Conservation (phyloP, 2,329 filamentous ascomycete genomes). For the Didymella pomorum region DNA sequence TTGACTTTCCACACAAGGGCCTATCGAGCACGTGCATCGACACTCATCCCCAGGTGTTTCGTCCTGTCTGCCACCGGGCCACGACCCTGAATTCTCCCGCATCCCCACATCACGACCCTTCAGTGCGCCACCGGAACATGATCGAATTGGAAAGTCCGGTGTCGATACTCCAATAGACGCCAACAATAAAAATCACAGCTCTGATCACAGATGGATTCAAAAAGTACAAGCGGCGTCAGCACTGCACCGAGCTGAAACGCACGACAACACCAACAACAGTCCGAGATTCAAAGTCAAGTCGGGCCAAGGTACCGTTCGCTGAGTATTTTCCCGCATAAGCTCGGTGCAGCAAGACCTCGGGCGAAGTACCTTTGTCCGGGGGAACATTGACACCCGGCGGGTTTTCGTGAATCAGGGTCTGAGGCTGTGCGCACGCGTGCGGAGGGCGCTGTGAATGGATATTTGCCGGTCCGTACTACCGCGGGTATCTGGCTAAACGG, state of each 20-base stretch:
- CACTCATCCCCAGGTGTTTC: neutral
- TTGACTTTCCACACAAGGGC: neutral
- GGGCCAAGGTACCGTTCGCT: neutral
- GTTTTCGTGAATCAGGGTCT: constrained; percentile 23
- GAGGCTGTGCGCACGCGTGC: constrained; percentile 5
- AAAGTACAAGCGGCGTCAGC: constrained; percentile 1
- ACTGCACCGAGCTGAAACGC: constrained; percentile 12
- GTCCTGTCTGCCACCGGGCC: neutral
- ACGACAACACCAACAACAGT: neutral
- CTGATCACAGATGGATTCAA: neutral
- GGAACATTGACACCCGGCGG: constrained; percentile 1
- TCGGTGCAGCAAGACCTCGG: constrained; percentile 13
- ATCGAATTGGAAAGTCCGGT: neutral
- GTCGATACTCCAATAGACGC: neutral
- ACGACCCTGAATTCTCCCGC: constrained; percentile 9
- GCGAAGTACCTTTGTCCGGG: constrained; percentile 8
- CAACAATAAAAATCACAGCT: neutral
- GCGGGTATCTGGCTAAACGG: constrained; percentile 18
- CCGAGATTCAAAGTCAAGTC: constrained; percentile 1
- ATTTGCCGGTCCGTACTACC: constrained; percentile 22
- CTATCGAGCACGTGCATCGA: constrained; percentile 4
- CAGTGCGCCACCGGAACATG: neutral
- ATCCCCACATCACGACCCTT: constrained; percentile 3
- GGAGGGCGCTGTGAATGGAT: constrained; percentile 14
- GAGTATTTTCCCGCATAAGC: constrained; percentile 15